Base-by-base conservation (phyloP, 805 yeast species). In the Kurtzmaniella cleridarum region DNA sequence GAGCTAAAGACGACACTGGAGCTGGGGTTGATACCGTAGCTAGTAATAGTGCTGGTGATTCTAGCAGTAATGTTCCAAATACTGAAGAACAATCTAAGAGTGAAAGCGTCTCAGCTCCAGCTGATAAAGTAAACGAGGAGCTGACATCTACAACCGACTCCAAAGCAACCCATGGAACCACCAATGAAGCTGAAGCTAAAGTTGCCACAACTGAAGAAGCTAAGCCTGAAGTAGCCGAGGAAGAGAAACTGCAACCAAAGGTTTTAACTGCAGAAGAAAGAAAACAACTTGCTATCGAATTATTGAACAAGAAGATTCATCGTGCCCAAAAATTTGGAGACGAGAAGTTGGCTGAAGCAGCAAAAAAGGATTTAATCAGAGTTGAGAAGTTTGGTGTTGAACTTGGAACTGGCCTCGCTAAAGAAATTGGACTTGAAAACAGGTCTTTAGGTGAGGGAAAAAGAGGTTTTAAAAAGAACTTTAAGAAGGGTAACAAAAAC, bases 301-400 rank as follows among this genome's bases (percentile, higher is more conserved):
- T 81, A 36, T 67, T 90, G 49, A 74, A 69, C 41, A 78, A 78
- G 51, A 84, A 83, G 55, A 71, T 88, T 40, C 68, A 67, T 36
- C 75, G 97, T 52, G 84, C 89, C 13, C 76, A 77, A 54, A 85
- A 86, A 58, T 90, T 89, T 51, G 93, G 91, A 16, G 75, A 71
- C 44, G 88, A 81, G 38, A 66, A 66, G n/a, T 64, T 63, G 15
- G 73, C 76, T 18, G 69, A 69, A 29, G 71, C 67, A 15, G 76
- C 84, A 35, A 77, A 77, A 53, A 78, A 76, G 44, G 81, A 77
- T 44, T 65, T 88, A 50, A 71, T 70, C 28, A 77, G 95, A 55
- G 78, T 89, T 46, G 81, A 82, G 57, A 88, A 86, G 66, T 90
- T 88, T 55, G 98, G 97, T 23, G 76, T 87, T 36, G 83, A 80